Percentiles rank a stretch among this genome's conserved stretches.
Conservation (phyloP, 352 stramenopile species). For the Globisporangium carolinianum region DNA sequence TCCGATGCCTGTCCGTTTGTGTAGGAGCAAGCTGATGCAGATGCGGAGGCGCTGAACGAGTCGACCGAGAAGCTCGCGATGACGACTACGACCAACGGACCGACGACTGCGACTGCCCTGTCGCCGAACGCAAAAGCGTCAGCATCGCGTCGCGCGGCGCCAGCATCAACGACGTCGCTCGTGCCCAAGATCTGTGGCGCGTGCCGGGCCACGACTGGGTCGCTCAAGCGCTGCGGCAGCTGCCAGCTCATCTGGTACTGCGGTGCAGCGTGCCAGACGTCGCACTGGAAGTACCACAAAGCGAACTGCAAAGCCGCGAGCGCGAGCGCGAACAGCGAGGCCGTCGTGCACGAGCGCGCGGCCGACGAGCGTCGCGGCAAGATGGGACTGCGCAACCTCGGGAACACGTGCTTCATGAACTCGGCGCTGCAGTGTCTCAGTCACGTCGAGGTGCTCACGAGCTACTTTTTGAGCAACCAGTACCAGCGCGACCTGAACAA, state of each 20-base stretch:
- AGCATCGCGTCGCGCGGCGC: slow-evolving; percentile 12
- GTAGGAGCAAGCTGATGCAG: slow-evolving; percentile 29
- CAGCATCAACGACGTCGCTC: slow-evolving; percentile 9
- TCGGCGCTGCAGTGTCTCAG: slow-evolving; percentile 88
- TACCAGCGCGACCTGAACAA: slow-evolving; percentile 94
- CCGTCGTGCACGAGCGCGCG: slow-evolving; percentile 30
- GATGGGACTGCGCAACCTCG: slow-evolving; percentile 70
- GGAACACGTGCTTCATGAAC: slow-evolving; percentile 84
- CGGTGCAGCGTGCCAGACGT: slow-evolving; percentile 52
- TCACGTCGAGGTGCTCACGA: slow-evolving; percentile 88
- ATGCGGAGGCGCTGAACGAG: slow-evolving; percentile 15
- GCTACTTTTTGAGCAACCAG: slow-evolving; percentile 92
- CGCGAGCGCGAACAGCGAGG: slow-evolving; percentile 32
- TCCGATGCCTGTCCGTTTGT: background rate
- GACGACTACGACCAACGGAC: slow-evolving; percentile 2
- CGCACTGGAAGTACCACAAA: slow-evolving; percentile 83
- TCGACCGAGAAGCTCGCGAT: slow-evolving; percentile 13
- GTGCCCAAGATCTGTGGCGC: slow-evolving; percentile 61
- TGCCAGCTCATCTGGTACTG: slow-evolving; percentile 83
- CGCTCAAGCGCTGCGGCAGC: slow-evolving; percentile 62
- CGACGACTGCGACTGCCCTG: background rate
- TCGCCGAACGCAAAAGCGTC: slow-evolving; percentile 19
- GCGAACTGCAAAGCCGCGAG: slow-evolving; percentile 35
- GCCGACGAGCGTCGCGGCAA: slow-evolving; percentile 59
- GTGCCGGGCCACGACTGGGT: slow-evolving; percentile 34